phyloP scores from a whole-genome alignment of 2,329 filamentous ascomycete species.

The Arthrobotrys conoides region DNA sequence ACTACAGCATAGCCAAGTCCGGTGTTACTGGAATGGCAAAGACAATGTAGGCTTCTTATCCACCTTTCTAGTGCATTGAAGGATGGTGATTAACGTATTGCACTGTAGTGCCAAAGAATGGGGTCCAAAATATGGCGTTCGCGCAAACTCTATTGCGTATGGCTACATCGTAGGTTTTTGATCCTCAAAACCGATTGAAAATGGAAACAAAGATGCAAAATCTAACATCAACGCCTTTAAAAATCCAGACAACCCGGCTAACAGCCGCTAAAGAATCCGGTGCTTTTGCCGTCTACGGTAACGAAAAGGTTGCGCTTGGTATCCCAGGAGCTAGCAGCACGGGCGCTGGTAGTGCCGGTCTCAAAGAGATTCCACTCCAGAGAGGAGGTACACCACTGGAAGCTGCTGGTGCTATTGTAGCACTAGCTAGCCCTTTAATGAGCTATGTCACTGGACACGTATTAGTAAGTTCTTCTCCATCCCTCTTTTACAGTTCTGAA shows the following conservation, averaged over 20 bases:
- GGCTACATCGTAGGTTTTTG: conserved; percentile 70
- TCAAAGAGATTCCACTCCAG: conserved; percentile 77
- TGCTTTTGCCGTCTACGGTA: conserved; percentile 82
- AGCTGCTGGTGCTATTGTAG: conserved; percentile 82
- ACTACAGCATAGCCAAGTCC: conserved; percentile 88
- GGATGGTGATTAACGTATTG: neutral
- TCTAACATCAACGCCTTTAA: neutral
- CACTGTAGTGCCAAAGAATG: conserved; percentile 43
- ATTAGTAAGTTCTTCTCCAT: conserved; percentile 69
- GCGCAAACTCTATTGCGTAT: conserved; percentile 76
- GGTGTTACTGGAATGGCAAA: conserved; percentile 86
- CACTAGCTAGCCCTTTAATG: conserved; percentile 84
- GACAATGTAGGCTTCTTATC: conserved; percentile 76
- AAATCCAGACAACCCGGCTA: conserved; percentile 73
- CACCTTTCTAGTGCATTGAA: neutral
- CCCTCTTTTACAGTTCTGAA: neutral
- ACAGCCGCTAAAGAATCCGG: conserved; percentile 88
- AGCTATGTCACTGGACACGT: conserved; percentile 90
- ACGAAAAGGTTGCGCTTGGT: conserved; percentile 80
- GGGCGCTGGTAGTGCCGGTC: conserved; percentile 70
- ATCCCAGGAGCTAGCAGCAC: conserved; percentile 74
- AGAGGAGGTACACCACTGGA: conserved; percentile 83
- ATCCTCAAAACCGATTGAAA: neutral
- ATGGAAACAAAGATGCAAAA: neutral
- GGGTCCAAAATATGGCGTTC: conserved; percentile 78